Conservation (phyloP, 371 early-diverging fungal genomes). For the Cokeromyces recurvatus region DNA sequence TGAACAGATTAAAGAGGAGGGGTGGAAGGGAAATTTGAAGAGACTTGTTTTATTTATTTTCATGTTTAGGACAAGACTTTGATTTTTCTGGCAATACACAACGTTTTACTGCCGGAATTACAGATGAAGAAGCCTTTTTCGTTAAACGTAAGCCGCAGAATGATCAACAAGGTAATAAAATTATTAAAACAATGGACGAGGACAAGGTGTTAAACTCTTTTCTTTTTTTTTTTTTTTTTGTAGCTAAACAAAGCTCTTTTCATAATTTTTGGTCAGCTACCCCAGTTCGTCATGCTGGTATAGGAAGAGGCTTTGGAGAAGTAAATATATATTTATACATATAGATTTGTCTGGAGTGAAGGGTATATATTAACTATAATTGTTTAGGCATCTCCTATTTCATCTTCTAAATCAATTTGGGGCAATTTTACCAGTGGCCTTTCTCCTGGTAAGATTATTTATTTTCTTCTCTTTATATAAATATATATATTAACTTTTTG, state of each 20-base stretch:
- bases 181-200: too few relatives aligned
- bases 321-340: slow-evolving; percentile 3
- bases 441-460: slow-evolving; percentile 20
- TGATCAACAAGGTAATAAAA: slow-evolving; percentile 10
- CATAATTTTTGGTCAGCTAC: slow-evolving; percentile 18
- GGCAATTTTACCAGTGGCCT: slow-evolving; percentile 34
- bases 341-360: too few relatives aligned
- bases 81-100: slow-evolving; percentile 67
- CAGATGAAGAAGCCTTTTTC: slow-evolving; percentile 53
- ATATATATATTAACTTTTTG: too few relatives aligned
- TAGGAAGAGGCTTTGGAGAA: slow-evolving; percentile 21
- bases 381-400: slow-evolving; percentile 19
- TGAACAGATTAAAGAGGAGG: too few relatives aligned
- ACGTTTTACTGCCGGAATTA: slow-evolving; percentile 41
- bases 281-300: slow-evolving; percentile 8
- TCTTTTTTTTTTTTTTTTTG: too few relatives aligned
- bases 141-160: slow-evolving; percentile 29
- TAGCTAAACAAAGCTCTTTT: slow-evolving; percentile 1
- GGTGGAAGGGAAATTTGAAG: too few relatives aligned
- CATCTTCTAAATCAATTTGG: slow-evolving; percentile 35
- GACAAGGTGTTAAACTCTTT: not conserved
- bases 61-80: slow-evolving; percentile 66
- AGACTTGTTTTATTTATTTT: too few relatives aligned
- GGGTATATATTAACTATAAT: too few relatives aligned
- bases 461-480: not conserved